These are phyloP conservation scores for Pyrenophora seminiperda DNA, from an alignment of 2,329 filamentous ascomycete species.

Conservation along the genomic window DNA sequence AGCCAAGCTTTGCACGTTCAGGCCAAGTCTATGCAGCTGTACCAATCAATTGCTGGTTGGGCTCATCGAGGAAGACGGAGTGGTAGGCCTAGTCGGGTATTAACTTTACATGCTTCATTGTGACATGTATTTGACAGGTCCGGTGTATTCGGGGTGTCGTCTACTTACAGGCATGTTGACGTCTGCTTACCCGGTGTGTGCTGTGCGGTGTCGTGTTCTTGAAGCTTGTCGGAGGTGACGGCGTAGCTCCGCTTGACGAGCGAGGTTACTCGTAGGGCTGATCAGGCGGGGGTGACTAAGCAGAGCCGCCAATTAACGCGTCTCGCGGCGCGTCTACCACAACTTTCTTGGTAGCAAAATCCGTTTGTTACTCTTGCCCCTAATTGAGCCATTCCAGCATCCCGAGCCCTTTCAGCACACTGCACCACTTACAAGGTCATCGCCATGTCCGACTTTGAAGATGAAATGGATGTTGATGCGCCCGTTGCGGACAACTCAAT, in stretches of 20 bases:
- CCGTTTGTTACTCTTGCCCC: background rate
- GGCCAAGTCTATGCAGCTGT: constrained; percentile 18
- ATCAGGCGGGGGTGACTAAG: constrained; percentile 39
- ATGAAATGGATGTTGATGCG: constrained; percentile 70
- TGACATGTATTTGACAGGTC: background rate
- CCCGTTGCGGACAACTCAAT: constrained; percentile 58
- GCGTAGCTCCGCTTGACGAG: constrained; percentile 33
- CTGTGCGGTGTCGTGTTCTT: constrained; percentile 26
- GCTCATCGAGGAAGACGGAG: constrained; percentile 89
- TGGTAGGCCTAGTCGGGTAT: constrained; percentile 79
- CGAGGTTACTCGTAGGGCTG: constrained; percentile 44
- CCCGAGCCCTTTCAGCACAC: background rate
- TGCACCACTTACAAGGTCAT: background rate
- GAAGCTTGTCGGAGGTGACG: constrained; percentile 36
- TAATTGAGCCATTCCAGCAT: background rate
- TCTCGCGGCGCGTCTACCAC: constrained; percentile 28
- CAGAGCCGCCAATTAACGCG: constrained; percentile 44
- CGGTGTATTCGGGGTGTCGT: background rate
- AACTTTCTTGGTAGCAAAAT: background rate
- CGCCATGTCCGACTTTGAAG: constrained; percentile 63
- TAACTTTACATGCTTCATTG: constrained; percentile 8
- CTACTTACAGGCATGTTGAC: constrained; percentile 55
- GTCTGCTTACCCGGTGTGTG: constrained; percentile 22
- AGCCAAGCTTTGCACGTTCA: background rate
- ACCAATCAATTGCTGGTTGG: constrained; percentile 70